Conservation (phyloP, 2,329 filamentous ascomycete species). For the Dothideomycetes sp. region DNA sequence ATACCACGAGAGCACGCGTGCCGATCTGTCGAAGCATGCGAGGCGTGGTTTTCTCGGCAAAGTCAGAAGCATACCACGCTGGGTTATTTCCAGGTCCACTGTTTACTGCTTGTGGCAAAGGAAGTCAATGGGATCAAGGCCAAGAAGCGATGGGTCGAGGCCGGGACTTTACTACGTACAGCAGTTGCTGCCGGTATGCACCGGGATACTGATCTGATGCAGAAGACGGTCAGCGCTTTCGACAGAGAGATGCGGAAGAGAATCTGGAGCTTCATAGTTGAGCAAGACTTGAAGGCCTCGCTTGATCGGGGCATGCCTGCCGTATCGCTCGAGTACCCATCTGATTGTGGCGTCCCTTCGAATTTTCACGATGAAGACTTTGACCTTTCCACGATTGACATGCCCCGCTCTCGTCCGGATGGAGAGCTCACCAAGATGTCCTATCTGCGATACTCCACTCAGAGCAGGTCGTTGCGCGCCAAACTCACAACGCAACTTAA, state of each 20-base stretch:
- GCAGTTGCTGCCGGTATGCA: slow-evolving; percentile 45
- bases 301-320: slow-evolving; percentile 44
- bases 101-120: slow-evolving; percentile 39
- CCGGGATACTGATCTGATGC: slow-evolving; percentile 31
- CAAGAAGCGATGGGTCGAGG: slow-evolving; percentile 43
- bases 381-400: slow-evolving; percentile 12
- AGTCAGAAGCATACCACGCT: slow-evolving; percentile 43
- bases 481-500: slow-evolving; percentile 19
- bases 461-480: slow-evolving; percentile 16
- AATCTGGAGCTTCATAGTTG: slow-evolving; percentile 46
- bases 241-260: slow-evolving; percentile 44
- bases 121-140: slow-evolving; percentile 40
- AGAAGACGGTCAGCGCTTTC: slow-evolving; percentile 27
- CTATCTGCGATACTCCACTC: slow-evolving; percentile 14
- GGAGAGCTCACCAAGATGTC: slow-evolving; percentile 18
- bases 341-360: slow-evolving; percentile 37
- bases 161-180: slow-evolving; percentile 39
- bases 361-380: slow-evolving; percentile 43
- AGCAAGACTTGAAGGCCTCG: slow-evolving; percentile 45
- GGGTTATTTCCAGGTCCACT: slow-evolving; percentile 38
- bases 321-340: slow-evolving; percentile 29
- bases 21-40: slow-evolving; percentile 27
- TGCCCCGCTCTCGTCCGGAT: slow-evolving; percentile 12
- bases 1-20: slow-evolving; percentile 27
- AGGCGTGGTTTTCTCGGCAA: slow-evolving; percentile 31